phyloP scores from a whole-genome alignment of 352 stramenopile genomes.

The Pythium oligandrum region DNA sequence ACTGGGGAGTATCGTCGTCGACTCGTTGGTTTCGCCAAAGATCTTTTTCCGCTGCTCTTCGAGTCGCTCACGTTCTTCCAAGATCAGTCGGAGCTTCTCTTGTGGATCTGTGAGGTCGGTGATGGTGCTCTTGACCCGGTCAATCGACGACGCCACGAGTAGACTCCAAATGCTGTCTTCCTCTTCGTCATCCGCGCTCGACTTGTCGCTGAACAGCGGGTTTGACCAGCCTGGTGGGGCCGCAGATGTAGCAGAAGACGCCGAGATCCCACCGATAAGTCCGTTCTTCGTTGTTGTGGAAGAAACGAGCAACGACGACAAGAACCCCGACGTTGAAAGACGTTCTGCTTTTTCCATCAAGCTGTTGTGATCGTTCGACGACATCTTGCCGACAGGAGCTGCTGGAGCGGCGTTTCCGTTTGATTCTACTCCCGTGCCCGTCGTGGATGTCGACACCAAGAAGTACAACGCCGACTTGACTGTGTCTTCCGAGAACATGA shows the following conservation, averaged over 20 bases:
- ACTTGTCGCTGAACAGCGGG: conserved; percentile 38
- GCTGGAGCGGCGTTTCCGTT: conserved; percentile 8
- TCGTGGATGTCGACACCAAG: conserved; percentile 49
- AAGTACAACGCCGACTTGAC: conserved; percentile 63
- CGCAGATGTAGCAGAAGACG: conserved; percentile 9
- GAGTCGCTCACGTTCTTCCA: conserved; percentile 56
- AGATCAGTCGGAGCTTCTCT: conserved; percentile 52
- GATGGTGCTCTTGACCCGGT: conserved; percentile 53
- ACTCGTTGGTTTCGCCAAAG: background rate
- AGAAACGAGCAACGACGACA: conserved; percentile 47
- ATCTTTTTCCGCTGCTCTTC: conserved; percentile 58
- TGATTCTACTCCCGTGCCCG: conserved; percentile 15
- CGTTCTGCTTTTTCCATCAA: conserved; percentile 13
- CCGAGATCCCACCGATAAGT: conserved; percentile 2
- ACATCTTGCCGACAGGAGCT: background rate
- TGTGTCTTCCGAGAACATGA: conserved; percentile 58
- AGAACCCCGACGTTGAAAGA: conserved; percentile 32
- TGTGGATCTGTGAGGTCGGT: conserved; percentile 31
- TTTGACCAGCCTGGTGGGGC: conserved; percentile 17
- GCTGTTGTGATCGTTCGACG: conserved; percentile 1
- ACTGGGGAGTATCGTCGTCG: conserved; percentile 9
- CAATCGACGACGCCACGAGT: conserved; percentile 61
- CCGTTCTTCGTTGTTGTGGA: conserved; percentile 33
- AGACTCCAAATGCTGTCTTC: conserved; percentile 70
- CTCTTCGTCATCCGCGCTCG: conserved; percentile 40